Evolutionary conservation across 768 basidiomycete species (phyloP).

Genomic region (Nidula microcarpa): DNA sequence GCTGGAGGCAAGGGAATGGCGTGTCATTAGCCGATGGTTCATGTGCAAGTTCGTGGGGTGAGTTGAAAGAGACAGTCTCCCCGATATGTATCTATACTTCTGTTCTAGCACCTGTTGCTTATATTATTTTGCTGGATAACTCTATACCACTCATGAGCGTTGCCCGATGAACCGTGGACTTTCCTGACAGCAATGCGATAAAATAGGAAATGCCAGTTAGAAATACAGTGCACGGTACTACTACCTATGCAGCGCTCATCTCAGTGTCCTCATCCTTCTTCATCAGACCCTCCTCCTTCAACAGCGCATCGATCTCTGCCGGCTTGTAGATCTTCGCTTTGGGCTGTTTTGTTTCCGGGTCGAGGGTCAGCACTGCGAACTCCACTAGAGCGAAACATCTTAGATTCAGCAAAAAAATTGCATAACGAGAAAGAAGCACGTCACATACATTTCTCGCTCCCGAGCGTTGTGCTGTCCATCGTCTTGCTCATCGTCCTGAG

Average conservation of each 20-base stretch:
- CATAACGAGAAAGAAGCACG: constrained; percentile 1
- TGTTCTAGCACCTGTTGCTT: not conserved
- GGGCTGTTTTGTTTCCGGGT: constrained; percentile 71
- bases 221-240: constrained; percentile 16
- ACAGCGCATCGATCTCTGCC: constrained; percentile 80
- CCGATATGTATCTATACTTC: not conserved
- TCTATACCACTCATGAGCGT: no score
- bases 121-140: no score
- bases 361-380: constrained; percentile 90
- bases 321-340: constrained; percentile 91
- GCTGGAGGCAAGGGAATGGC: constrained; percentile 64
- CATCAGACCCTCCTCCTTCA: constrained; percentile 74
- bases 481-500: constrained; percentile 98
- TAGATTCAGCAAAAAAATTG: constrained; percentile 3
- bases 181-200: constrained; percentile 1
- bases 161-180: no score
- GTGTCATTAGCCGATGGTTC: constrained; percentile 54
- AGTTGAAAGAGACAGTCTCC: not conserved
- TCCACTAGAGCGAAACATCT: constrained; percentile 59
- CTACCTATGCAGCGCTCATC: constrained; percentile 55
- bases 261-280: constrained; percentile 86
- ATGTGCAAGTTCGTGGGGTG: not conserved
- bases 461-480: constrained; percentile 97
- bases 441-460: constrained; percentile 89
- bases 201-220: constrained; percentile 9